Percentiles rank a stretch among this genome's conserved stretches.
phyloP scores from a whole-genome alignment of 345 rosid genomes.

The Schrenkiella parvula region DNA sequence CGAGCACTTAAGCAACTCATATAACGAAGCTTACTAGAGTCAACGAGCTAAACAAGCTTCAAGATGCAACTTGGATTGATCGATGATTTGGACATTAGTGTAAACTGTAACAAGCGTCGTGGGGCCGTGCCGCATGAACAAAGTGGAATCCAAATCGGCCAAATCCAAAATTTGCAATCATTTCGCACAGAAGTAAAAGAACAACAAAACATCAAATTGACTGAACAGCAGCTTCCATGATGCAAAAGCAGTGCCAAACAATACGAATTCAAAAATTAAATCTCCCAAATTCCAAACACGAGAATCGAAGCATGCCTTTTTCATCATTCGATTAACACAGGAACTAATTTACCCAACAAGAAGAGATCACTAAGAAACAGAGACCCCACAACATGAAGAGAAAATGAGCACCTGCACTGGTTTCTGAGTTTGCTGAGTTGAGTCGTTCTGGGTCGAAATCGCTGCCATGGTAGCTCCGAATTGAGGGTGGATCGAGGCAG shows the following conservation, averaged over 20 bases:
- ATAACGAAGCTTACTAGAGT: neutral
- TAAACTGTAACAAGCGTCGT: neutral
- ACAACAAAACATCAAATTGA: slow-evolving; percentile 17
- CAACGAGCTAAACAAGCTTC: neutral
- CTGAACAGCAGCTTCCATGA: slow-evolving; percentile 31
- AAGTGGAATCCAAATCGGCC: slow-evolving; percentile 27
- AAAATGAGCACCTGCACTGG: slow-evolving; percentile 38
- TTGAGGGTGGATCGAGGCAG: slow-evolving; percentile 1
- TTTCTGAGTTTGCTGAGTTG: slow-evolving; percentile 28
- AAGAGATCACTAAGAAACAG: slow-evolving; percentile 1
- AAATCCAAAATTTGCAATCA: slow-evolving; percentile 7
- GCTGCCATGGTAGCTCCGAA: slow-evolving; percentile 39
- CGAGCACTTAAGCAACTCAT: neutral
- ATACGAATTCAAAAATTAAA: neutral
- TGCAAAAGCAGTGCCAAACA: slow-evolving; percentile 21
- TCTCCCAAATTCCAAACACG: neutral
- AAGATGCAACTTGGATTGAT: slow-evolving; percentile 8
- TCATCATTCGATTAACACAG: slow-evolving; percentile 16
- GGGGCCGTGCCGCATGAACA: slow-evolving; percentile 17
- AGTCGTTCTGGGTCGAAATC: slow-evolving; percentile 22
- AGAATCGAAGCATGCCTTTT: slow-evolving; percentile 18
- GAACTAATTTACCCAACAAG: neutral
- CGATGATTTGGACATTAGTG: neutral
- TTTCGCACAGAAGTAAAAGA: neutral
- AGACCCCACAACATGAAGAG: neutral